These are phyloP conservation scores for Diplodia scrobiculata DNA, from an alignment of 2,329 filamentous ascomycete species.

Conservation along the genomic window DNA sequence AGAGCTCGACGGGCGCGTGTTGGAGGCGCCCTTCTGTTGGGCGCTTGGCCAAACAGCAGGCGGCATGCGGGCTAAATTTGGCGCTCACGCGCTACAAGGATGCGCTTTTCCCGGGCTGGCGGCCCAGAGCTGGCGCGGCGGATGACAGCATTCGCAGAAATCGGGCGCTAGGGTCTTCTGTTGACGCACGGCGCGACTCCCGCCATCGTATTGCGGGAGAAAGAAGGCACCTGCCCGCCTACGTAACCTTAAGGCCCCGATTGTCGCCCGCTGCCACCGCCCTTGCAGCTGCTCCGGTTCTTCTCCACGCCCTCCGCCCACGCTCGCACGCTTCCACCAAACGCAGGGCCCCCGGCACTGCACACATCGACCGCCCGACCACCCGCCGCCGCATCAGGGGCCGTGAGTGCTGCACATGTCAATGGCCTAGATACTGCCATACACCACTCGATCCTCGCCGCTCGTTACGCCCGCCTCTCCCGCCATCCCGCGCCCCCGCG, in stretches of 20 bases:
- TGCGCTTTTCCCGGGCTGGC: neutral
- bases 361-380: neutral
- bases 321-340: neutral
- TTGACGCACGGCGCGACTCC: constrained; percentile 17
- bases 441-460: constrained; percentile 6
- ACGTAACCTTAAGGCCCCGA: constrained; percentile 26
- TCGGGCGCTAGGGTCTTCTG: constrained; percentile 18
- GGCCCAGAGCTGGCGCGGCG: constrained; percentile 9
- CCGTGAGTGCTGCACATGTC: constrained; percentile 5
- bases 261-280: constrained; percentile 18
- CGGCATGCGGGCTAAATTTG: constrained; percentile 22
- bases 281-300: constrained; percentile 27
- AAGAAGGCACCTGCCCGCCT: constrained; percentile 11
- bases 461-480: constrained; percentile 19
- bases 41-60: constrained; percentile 16
- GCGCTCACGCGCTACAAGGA: neutral
- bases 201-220: constrained; percentile 21
- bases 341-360: neutral
- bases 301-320: constrained; percentile 17
- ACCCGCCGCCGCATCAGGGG: constrained; percentile 11
- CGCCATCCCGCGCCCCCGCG: neutral
- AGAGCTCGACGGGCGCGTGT: neutral
- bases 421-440: constrained; percentile 15
- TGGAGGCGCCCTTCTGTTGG: constrained; percentile 10
- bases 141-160: constrained; percentile 20